phyloP scores from a whole-genome alignment of 306 rosid species.

The Glycine tomentella region DNA sequence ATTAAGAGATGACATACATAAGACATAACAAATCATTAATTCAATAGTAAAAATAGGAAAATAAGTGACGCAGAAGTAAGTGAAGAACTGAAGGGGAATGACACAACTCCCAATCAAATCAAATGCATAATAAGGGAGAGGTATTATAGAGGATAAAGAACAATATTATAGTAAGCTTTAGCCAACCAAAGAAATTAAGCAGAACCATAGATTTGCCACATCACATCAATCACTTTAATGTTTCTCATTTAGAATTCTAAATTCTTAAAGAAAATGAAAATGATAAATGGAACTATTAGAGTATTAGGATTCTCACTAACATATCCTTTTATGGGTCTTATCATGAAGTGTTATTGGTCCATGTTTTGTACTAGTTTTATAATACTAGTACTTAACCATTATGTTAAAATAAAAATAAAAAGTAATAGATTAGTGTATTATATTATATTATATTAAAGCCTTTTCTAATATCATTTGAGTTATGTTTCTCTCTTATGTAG shows the following conservation, averaged over 20 bases:
- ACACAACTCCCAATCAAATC: slow-evolving; percentile 20
- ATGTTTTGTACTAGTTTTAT: background rate
- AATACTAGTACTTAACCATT: background rate
- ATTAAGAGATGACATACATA: slow-evolving; percentile 28
- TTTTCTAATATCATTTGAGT: slow-evolving; percentile 4
- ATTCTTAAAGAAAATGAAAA: slow-evolving; percentile 28
- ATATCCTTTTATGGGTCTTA: slow-evolving; percentile 3
- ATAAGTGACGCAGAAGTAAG: background rate
- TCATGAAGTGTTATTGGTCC: background rate
- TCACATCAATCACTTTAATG: slow-evolving; percentile 8
- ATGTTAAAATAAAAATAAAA: slow-evolving; percentile 8
- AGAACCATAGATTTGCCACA: slow-evolving; percentile 1
- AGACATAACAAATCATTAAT: slow-evolving; percentile 32
- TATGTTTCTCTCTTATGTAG: background rate
- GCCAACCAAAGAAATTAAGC: slow-evolving; percentile 25
- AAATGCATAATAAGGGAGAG: slow-evolving; percentile 19
- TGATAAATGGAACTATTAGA: slow-evolving; percentile 21
- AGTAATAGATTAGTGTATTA: background rate
- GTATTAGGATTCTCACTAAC: background rate
- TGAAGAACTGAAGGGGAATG: slow-evolving; percentile 8
- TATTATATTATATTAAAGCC: slow-evolving; percentile 6
- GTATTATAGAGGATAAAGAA: slow-evolving; percentile 14
- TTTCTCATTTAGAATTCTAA: background rate
- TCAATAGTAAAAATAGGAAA: slow-evolving; percentile 27
- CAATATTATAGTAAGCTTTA: background rate